phyloP scores from a whole-genome alignment of 108 stramenopile genomes.

The Nannochloropsis salina region DNA sequence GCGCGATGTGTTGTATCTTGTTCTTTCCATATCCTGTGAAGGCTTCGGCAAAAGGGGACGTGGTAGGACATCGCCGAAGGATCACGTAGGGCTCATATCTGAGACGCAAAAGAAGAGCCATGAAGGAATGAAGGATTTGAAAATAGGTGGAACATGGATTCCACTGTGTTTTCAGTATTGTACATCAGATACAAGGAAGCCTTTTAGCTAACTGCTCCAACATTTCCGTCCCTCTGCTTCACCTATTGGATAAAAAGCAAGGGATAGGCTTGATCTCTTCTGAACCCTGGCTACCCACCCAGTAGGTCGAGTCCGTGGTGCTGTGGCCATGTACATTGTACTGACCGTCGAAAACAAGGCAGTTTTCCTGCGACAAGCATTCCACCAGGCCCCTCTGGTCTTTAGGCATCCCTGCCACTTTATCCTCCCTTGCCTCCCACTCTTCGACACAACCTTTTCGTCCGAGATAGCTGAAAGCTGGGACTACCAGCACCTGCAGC shows the following conservation, averaged over 20 bases:
- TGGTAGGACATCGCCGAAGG: slow-evolving; percentile 23
- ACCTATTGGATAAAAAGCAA: neutral
- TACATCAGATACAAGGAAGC: no score
- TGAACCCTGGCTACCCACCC: neutral
- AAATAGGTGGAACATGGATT: no score
- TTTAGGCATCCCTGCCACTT: neutral
- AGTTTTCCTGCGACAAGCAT: neutral
- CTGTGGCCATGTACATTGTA: slow-evolving; percentile 6
- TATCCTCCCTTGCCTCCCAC: neutral
- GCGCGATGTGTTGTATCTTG: slow-evolving; percentile 39
- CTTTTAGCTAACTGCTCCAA: neutral
- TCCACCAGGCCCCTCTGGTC: neutral
- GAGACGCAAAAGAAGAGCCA: no score
- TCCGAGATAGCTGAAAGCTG: neutral
- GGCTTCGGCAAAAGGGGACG: slow-evolving; percentile 42
- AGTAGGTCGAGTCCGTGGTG: neutral
- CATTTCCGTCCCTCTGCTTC: neutral
- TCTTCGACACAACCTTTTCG: no score
- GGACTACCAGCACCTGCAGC: neutral
- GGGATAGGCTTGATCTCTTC: neutral
- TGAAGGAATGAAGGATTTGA: no score
- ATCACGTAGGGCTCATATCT: slow-evolving; percentile 53
- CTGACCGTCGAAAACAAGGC: slow-evolving; percentile 1
- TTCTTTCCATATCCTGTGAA: slow-evolving; percentile 54
- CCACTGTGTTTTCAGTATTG: no score